Base-by-base conservation (phyloP, 192 early-diverging fungal genomes). In the Coemansia sp. region DNA sequence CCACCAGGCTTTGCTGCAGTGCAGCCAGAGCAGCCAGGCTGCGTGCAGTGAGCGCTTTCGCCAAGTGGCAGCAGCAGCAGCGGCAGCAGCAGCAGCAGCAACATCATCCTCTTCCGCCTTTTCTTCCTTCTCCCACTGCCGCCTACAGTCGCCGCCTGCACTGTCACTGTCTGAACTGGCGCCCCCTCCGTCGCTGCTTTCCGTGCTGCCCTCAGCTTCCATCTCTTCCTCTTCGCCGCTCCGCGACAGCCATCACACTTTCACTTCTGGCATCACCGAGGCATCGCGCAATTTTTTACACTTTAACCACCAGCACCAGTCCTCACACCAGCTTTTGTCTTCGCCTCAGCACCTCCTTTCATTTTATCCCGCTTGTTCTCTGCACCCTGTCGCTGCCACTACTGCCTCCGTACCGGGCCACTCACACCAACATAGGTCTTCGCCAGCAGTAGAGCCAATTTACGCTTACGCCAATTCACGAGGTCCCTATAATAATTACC, bases 401-500 rank as follows among this genome's bases (percentile, higher is more conserved):
- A 7, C 53, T n/a, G 28, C 53, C 50, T 24, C 50, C 53, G 53
- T 34, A 34, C 23, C 18, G 26, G 24, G 53, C n/a, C 53, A 28
- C 28, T 34, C 53, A 34, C 53, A 31, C 53, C 53, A 56, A 14
- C 53, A 56, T n/a, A 60, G 16, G 37, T 5, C 26, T 14, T 31
- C 26, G 53, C 23, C 48, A 10, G 48, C 48, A 50, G 48, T 50
- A 50, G 48, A 9, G 13, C 48, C 48, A 50, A 50, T 24, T 50
- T 50, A 50, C 48, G 48, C 13, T 50, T n/a, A 13, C 48, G 53
- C 31, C 53, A 56, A 56, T 56, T 56, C 53, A 34, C 53, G 53
- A 33, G 26, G 53, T 34, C 53, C 53, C 53, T 56, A 56, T 14
- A 50, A 50, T 50, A 50, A 50, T 50, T 50, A 50, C 48, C 21